These are phyloP conservation scores for Hypomyces perniciosus DNA, from an alignment of 2,329 filamentous ascomycete genomes.

Conservation along the genomic window DNA sequence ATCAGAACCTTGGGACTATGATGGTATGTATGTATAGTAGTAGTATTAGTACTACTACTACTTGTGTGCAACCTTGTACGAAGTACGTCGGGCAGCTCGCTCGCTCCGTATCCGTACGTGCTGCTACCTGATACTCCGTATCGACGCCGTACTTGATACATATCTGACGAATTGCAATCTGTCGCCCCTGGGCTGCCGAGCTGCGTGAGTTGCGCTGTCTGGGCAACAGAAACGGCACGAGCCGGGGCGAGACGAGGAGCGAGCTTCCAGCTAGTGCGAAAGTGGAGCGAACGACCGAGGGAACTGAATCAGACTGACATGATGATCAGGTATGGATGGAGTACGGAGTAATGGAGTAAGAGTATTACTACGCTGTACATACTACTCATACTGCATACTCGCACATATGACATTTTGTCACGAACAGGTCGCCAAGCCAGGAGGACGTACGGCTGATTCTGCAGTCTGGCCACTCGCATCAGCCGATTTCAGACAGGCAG, in stretches of 20 bases:
- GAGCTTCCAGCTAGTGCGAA: slow-evolving; percentile 7
- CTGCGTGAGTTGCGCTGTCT: slow-evolving; percentile 2
- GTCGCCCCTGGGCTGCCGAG: not conserved
- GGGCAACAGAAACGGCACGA: slow-evolving; percentile 4
- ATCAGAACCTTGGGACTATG: no score
- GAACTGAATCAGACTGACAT: not conserved
- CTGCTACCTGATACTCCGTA: not conserved
- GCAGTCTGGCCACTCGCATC: not conserved
- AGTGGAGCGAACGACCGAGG: slow-evolving; percentile 10
- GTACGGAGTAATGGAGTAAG: not conserved
- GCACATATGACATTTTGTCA: no score
- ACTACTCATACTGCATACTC: not conserved
- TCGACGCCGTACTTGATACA: not conserved
- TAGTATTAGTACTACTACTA: not conserved
- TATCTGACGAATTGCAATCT: not conserved
- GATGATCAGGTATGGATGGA: not conserved
- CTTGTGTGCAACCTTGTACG: not conserved
- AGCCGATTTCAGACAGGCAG: not conserved
- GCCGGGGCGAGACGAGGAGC: not conserved
- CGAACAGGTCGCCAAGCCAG: no score
- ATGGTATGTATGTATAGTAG: not conserved
- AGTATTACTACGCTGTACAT: not conserved
- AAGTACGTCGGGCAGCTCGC: not conserved
- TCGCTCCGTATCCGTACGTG: not conserved
- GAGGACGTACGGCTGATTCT: no score